Evolutionary conservation across 116 monocot genomes (phyloP), one percentile per base, ranked within the genome.

Genomic region (Phalaenopsis hybrid): DNA sequence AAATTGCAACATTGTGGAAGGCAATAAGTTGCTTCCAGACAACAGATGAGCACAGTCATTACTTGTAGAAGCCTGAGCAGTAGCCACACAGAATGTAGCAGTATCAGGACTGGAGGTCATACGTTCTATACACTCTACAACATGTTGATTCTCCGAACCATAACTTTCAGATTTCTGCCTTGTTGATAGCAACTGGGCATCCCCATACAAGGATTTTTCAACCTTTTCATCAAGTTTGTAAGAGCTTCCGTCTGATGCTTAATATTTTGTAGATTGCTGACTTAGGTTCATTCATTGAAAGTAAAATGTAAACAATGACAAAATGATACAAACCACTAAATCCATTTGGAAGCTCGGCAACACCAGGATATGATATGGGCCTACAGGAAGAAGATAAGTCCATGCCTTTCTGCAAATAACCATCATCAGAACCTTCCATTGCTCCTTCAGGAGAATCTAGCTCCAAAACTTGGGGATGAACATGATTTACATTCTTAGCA

Each of bases 1-100:
- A 88, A 92, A 99, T 79, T 92, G 99, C 75, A 93, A 87, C 84
- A 93, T 90, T 21, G 87, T 85, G 61, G 95, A 82, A 44, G 88
- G 76, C 67, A 78, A 67, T 74, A 81, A 70, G 84, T 84, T 90
- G 82, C 81, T 82, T 78, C 83, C 95, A 74, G 86, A 82, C 70
- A 81, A 58, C 69, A 75, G 83, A 44, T 88, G 88, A 82, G 70
- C 74, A 85, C 78, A 87, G 37, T 92, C 98, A 82, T 91, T 91
- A 80, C 87, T 87, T 65, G 85, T 80, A 68, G 89, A 93, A 67
- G 86, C 78, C 51, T 93, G 93, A 80, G 92, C 89, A 80, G 91
- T 85, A 75, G 88, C 84, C 81, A 80, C 85, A 87, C 88, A 92
- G 83, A 84, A 73, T 59, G 86, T 86, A 57, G 82, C 59, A 23